phyloP scores from a whole-genome alignment of 208 protist genomes.

The Plasmodiophora brassicae region DNA sequence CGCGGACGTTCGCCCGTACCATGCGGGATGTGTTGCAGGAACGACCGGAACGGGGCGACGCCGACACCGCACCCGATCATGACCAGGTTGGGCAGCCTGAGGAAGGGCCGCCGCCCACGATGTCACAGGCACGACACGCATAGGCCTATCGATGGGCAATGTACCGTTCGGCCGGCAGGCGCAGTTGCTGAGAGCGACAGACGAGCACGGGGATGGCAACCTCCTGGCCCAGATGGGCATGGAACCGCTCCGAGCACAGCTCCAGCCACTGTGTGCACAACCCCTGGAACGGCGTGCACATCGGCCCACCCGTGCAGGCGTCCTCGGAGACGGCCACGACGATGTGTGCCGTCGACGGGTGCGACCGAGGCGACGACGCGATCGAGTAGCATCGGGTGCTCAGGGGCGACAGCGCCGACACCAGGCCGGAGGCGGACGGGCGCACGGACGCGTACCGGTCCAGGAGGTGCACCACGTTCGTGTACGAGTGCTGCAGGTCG shows the following conservation, averaged over 20 bases:
- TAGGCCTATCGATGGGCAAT: not conserved
- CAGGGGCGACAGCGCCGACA: not conserved
- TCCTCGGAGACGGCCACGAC: not conserved
- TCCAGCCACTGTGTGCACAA: not conserved
- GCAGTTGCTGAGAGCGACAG: not conserved
- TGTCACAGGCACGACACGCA: not conserved
- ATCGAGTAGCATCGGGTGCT: not conserved
- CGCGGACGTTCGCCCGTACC: not conserved
- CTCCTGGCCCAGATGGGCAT: not conserved
- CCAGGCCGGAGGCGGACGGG: not conserved
- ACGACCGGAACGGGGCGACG: not conserved
- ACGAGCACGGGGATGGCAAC: not conserved
- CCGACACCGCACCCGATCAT: slow-evolving; percentile 22
- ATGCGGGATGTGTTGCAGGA: not conserved
- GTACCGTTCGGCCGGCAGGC: not conserved
- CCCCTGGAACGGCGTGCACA: not conserved
- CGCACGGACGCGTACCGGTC: not conserved
- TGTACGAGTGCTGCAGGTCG: too few relatives aligned
- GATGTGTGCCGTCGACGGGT: not conserved
- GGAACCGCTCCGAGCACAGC: not conserved
- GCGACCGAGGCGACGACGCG: not conserved
- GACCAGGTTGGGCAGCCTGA: not conserved
- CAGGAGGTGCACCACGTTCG: not conserved
- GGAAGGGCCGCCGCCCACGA: too few relatives aligned
- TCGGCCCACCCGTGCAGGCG: not conserved